phyloP scores from a whole-genome alignment of 305 asterid genomes.

The Fraxinus sp. region DNA sequence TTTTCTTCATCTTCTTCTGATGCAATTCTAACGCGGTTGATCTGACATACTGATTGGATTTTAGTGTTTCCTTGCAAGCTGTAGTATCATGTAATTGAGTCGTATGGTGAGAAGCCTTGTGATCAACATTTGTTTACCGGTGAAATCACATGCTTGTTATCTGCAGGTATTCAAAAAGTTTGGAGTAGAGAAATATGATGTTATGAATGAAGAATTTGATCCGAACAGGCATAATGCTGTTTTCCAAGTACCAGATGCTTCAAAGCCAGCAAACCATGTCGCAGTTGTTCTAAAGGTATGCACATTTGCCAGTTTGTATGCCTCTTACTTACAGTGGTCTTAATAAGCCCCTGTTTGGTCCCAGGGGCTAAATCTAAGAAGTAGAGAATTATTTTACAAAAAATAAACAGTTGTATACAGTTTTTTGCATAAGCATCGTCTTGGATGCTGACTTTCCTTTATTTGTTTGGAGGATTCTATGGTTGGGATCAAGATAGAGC shows the following conservation, averaged over 20 bases:
- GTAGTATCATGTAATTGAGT: not conserved
- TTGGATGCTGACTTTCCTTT: not conserved
- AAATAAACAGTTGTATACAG: not conserved
- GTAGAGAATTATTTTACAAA: not conserved
- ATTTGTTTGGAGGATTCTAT: not conserved
- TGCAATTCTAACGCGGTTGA: not conserved
- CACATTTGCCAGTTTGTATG: not conserved
- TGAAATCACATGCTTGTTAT: not conserved
- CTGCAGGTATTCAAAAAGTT: slow-evolving; percentile 77
- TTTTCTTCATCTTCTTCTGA: not conserved
- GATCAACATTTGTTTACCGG: not conserved
- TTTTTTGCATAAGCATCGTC: not conserved
- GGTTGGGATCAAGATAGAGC: not conserved
- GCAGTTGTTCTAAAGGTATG: slow-evolving; percentile 84
- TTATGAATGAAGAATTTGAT: slow-evolving; percentile 69
- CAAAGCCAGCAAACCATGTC: slow-evolving; percentile 71
- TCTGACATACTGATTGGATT: not conserved
- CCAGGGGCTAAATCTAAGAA: not conserved
- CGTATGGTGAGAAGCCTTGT: not conserved
- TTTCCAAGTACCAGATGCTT: slow-evolving; percentile 88
- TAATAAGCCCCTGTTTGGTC: not conserved
- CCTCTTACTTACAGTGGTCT: not conserved
- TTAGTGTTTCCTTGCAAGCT: not conserved
- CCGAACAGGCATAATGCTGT: slow-evolving; percentile 90
- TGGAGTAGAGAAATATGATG: slow-evolving; percentile 71